Evolutionary conservation across 345 rosid species (phyloP), one percentile per base, ranked within the genome.

Genomic region (Luvunga scandens): DNA sequence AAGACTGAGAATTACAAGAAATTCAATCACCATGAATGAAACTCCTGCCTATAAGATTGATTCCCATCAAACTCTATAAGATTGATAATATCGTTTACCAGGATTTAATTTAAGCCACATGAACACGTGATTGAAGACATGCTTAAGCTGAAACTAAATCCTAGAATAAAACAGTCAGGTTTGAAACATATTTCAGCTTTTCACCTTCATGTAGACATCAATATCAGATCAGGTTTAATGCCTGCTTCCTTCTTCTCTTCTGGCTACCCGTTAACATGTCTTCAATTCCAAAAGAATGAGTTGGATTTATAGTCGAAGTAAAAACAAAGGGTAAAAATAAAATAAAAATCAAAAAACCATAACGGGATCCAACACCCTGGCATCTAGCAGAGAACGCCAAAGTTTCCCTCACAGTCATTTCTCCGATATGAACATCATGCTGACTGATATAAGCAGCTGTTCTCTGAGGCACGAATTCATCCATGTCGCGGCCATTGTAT

Each of bases 181-280:
- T 48, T 5, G 2, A 34, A 30, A 25, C 27, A 18, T 60, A 10
- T 25, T 14, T 31, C 21, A 61, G 61, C 30, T 30, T 66, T 64
- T 63, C 39, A 87, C 92, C 91, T 92, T 94, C 97, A 91, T 88
- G 89, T 83, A 94, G 63, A 93, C 81, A 84, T 92, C 98, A 75
- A 50, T 50, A 18, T 50, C 56, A 50, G 56, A 50, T 50, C 56
- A 14, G 56, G 56, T 21, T 50, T 90, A 42, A 94, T 91, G 64
- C 89, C 88, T 45, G 94, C 94, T 30, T 83, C 92, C 45, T 88
- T 94, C 76, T 94, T n/a, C 98, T 83, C 98, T 92, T 84, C 97
- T 87, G 16, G 84, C 81, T 71, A 94, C 92, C 98, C 1, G 84
- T 82, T 72, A 94, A 78, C 89, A 91, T 73, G 27, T 90, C 98